Evolutionary conservation across 2,329 filamentous ascomycete species (phyloP).

Genomic region (Penicillium sp.): DNA sequence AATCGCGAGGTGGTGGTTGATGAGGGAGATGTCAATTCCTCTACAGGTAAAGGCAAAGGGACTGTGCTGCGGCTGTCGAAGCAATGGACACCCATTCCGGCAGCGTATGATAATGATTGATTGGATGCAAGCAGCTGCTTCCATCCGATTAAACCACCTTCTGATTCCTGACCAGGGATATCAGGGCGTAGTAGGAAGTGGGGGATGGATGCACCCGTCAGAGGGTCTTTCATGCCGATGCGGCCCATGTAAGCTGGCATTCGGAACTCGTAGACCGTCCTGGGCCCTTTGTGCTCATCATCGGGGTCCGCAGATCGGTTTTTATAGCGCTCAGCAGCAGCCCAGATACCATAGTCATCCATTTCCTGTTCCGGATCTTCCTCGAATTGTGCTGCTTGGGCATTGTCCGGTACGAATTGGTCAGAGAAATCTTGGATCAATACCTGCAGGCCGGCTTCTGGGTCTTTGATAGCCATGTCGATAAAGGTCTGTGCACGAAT

Average conservation of each 20-base stretch:
- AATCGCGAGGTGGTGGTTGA: constrained; percentile 35
- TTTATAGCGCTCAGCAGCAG: constrained; percentile 25
- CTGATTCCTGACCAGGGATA: constrained; percentile 41
- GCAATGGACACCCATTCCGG: constrained; percentile 34
- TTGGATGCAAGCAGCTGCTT: constrained; percentile 44
- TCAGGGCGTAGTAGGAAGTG: constrained; percentile 44
- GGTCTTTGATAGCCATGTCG: constrained; percentile 43
- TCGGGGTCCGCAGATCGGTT: constrained; percentile 14
- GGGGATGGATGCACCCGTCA: constrained; percentile 35
- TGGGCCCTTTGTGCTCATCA: constrained; percentile 28
- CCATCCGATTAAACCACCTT: constrained; percentile 47
- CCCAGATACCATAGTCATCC: constrained; percentile 35
- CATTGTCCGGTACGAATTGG: constrained; percentile 36
- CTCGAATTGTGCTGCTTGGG: constrained; percentile 27
- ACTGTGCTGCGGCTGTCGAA: constrained; percentile 27
- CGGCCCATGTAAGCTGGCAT: constrained; percentile 46
- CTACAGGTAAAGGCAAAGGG: constrained; percentile 19
- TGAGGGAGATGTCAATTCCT: constrained; percentile 33
- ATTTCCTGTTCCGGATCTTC: constrained; percentile 35
- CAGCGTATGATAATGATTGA: constrained; percentile 39
- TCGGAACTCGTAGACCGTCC: constrained; percentile 41
- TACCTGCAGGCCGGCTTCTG: constrained; percentile 41
- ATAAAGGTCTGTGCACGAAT: constrained; percentile 48
- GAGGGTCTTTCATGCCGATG: constrained; percentile 26
- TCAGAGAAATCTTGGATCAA: constrained; percentile 45